phyloP scores from a whole-genome alignment of 2,329 filamentous ascomycete genomes.

The Pezicula rhizophila region DNA sequence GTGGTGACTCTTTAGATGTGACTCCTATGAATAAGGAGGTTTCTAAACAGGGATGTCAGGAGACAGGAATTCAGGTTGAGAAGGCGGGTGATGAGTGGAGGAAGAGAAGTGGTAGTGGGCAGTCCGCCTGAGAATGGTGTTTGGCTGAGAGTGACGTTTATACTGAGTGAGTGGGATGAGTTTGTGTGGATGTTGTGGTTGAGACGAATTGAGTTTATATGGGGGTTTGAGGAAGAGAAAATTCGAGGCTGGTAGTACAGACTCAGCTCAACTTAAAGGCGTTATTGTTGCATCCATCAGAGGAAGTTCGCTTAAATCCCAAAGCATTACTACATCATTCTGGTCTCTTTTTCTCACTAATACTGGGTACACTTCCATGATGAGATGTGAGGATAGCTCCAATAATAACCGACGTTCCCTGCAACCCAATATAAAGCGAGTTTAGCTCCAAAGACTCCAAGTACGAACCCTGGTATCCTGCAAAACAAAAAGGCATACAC shows the following conservation, averaged over 20 bases:
- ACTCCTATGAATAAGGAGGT: constrained; percentile 56
- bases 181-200: not conserved
- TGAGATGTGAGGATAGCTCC: no score
- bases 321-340: not conserved
- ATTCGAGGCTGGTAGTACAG: not conserved
- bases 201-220: not conserved
- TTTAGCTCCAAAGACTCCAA: not conserved
- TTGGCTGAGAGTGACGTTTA: not conserved
- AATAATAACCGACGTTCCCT: no score
- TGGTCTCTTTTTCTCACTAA: not conserved
- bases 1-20: constrained; percentile 47
- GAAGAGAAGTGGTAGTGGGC: constrained; percentile 32
- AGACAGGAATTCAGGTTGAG: constrained; percentile 36
- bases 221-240: no score
- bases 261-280: not conserved
- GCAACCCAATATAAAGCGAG: not conserved
- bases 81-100: constrained; percentile 27
- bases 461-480: not conserved
- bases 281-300: not conserved
- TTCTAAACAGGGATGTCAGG: constrained; percentile 38
- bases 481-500: not conserved
- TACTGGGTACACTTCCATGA: no score
- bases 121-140: constrained; percentile 24
- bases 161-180: constrained; percentile 16
- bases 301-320: no score